Conservation (phyloP, 2,329 filamentous ascomycete species). For the Colletotrichum sp. region DNA sequence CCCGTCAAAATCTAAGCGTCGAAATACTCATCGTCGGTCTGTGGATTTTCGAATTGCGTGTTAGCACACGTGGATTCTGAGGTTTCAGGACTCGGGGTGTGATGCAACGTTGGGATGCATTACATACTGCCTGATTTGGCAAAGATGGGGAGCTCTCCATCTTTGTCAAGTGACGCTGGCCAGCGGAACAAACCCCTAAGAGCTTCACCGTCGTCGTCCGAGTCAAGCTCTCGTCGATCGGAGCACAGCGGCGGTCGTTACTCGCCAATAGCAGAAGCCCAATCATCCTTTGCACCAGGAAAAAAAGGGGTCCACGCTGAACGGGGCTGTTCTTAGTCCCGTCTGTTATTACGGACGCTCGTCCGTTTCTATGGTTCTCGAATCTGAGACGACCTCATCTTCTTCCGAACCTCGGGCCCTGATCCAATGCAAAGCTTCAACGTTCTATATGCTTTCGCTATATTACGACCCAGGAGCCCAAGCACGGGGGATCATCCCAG, state of each 20-base stretch:
- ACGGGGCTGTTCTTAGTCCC: neutral
- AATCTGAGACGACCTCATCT: constrained; percentile 1
- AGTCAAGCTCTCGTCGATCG: constrained; percentile 15
- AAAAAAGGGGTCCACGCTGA: neutral
- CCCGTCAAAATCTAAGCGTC: neutral
- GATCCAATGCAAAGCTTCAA: constrained; percentile 4
- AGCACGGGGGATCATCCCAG: constrained; percentile 4
- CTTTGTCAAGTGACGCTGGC: neutral
- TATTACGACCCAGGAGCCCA: neutral
- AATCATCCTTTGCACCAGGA: neutral
- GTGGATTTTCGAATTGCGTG: neutral
- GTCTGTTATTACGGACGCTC: constrained; percentile 12
- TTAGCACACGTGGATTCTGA: neutral
- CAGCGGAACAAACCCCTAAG: neutral
- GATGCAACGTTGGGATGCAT: constrained; percentile 1
- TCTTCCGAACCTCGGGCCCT: neutral
- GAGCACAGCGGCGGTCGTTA: neutral
- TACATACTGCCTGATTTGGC: neutral
- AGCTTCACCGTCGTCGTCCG: neutral
- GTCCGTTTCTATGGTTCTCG: constrained; percentile 2
- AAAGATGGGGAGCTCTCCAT: neutral
- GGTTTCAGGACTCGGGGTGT: constrained; percentile 6
- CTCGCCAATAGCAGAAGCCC: neutral
- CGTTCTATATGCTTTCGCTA: neutral
- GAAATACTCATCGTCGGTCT: neutral